Base-by-base conservation (phyloP, 2,329 filamentous ascomycete species). In the Penicillium sp. region DNA sequence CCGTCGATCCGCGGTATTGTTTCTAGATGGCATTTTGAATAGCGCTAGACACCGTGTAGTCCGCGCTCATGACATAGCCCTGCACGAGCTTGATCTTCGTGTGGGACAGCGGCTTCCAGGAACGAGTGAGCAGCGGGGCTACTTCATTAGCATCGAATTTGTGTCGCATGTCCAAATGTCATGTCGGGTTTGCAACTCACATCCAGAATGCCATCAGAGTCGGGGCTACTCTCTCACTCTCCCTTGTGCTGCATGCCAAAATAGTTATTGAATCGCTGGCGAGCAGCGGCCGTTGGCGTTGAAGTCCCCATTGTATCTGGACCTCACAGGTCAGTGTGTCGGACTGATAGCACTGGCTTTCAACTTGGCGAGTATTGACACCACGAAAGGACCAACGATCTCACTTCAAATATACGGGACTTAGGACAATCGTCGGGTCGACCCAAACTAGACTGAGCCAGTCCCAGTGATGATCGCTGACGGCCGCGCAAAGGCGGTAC, bases 1-100 rank as follows among this genome's bases (percentile, higher is more conserved):
- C 90, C 79, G 97, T 93, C 51, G 91, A 80, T 69, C 90, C 88
- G 65, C 91, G 86, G 78, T 97, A 98, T 76, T 94, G 92, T 50
- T 90, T 83, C 81, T 98, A 92, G 47, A 98, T 89, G 46, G 95
- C 93, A 74, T 99, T 98, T 98, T 96, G 92, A 77, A 99, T 97
- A 67, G 95, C 94, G 75, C 91, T 96, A 56, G 95, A 95, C n/a
- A 98, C 95, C 2, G 94, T 93, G 75, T 99, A 97, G 78, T 98
- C 94, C 70, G 96, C 90, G 78, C 92, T 96, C 77, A 99, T 85
- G 65, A 98, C 94, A 71, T 91, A 94, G 72, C 94, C 94, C 79
- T 98, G 93, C 22, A 96, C 92, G 56, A 99, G 89, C 85, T 98
- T 98, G 78, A 98, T 91, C 80, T 97, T 79, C 95, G 87, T 58